Evolutionary conservation across 768 basidiomycete species (phyloP), one percentile per base, ranked within the genome.

Genomic region (Sarcomyxa edulis): DNA sequence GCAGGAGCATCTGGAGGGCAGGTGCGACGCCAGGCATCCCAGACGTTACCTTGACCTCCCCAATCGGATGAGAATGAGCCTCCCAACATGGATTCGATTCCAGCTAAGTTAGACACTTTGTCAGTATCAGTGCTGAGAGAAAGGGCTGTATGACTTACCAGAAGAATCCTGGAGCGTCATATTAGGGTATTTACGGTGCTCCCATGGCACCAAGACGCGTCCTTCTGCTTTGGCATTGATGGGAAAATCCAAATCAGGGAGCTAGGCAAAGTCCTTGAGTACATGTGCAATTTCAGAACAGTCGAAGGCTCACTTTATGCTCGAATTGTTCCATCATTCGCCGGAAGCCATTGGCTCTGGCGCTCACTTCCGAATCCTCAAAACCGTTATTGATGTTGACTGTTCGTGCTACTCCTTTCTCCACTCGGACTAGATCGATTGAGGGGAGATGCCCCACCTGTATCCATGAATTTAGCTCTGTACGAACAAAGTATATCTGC

Each of bases 141-240:
- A 14, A 32, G 19, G 21, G 27, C 1, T 18, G 20, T 15, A 15
- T 5, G 31, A 47, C 56, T 29, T 32, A 65, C 65, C 54, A 28
- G 70, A 69, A 0, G 69, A 71, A 41, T 71, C 62, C 45, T 68
- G 60, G 2, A 46, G 32, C 4, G 91, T 87, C 32, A 81, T 58
- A 53, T 93, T 94, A 5, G 85, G 74, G 51, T 75, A 81, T 26
- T 64, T 55, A n/a, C 69, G 69, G 49, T 88, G 78, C 55, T 95
- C 92, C 92, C 93, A 96, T 28, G 92, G 87, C 4, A 95, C 83
- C 10, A 99, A 69, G 6, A 99, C 79, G 11, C 96, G 82, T 8
- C 95, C 90, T 62, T 98, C 96, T 1, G 93, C 86, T 62, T 84
- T 87, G 16, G 87, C 80, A 50, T 97, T 98, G 62, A 99, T 79